These are phyloP conservation scores for Colletotrichum theobromicola DNA, from an alignment of 2,329 filamentous ascomycete species.

Conservation along the genomic window DNA sequence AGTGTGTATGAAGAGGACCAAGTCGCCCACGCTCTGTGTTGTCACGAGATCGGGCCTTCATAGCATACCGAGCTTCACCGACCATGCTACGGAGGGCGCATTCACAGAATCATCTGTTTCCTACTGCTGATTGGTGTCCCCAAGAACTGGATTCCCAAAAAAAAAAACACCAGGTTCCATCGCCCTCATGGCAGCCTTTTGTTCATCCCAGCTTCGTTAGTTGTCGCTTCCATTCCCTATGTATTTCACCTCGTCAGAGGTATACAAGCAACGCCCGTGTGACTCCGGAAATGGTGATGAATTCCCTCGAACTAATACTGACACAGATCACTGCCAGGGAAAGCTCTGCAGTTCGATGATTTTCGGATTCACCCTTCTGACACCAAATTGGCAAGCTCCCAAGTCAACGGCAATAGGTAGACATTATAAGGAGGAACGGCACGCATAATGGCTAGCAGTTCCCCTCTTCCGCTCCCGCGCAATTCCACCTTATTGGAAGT, in stretches of 20 bases:
- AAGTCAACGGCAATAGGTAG: too few relatives aligned
- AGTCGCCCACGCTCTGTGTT: background rate
- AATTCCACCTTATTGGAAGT: background rate
- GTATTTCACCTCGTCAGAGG: rapidly evolving
- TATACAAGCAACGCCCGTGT: too few relatives aligned
- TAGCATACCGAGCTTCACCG: rapidly evolving
- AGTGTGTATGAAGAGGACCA: background rate
- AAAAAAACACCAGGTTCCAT: too few relatives aligned
- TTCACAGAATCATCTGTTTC: background rate
- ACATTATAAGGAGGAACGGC: too few relatives aligned
- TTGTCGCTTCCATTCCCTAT: rapidly evolving
- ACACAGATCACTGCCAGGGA: background rate
- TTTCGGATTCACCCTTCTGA: too few relatives aligned
- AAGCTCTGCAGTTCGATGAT: background rate
- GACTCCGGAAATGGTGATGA: too few relatives aligned
- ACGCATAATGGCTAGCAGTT: background rate
- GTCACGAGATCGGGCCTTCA: background rate
- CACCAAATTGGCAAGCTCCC: too few relatives aligned
- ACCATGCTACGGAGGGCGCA: background rate
- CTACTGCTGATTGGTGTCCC: background rate
- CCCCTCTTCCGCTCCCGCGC: background rate
- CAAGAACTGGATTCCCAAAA: rapidly evolving
- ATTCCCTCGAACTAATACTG: background rate
- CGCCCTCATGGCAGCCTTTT: too few relatives aligned
- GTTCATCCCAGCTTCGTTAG: rapidly evolving